Evolutionary conservation across 768 basidiomycete species (phyloP), one percentile per base, ranked within the genome.

Genomic region (Leccinellum albellum): DNA sequence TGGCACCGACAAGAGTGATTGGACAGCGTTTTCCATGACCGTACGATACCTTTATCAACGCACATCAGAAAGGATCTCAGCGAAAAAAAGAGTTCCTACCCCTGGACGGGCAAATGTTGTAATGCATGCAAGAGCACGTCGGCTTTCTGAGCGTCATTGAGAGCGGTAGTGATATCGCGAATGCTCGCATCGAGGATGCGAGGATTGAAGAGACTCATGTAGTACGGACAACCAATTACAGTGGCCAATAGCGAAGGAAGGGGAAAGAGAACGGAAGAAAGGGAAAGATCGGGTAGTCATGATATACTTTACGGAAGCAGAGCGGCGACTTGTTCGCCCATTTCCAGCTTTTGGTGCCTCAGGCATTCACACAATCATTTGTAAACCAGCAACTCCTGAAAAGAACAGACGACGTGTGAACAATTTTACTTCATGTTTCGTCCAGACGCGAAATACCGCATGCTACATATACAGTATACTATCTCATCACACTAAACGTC

Each of bases 141-240:
- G n/a, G 81, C 86, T 69, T 89, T 89, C 67, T 88, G 81, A 61
- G 80, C 79, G 65, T 86, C 81, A 4, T 79, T 76, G 29, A 89
- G 75, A 57, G 78, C 79, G 8, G 74, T 74, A 0, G 81, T 76
- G 21, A 87, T 83, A 64, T 89, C 87, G 51, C 84, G 86, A 64
- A 88, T 85, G 75, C 85, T 83, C 21, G 88, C 88, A 64, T 89
- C 87, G 42, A 89, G 76, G 59, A 89, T 89, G 66, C 84, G 87
- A 3, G 87, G 86, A 68, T 88, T 89, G 75, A 89, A 89, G 58
- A 85, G 75, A 66, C 79, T 79, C 83, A 85, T 85, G 37, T 37
- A 37, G 37, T 37, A 37, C 9, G 37, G 37, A 37, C 37, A 9
- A 40, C 37, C n/a, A n/a, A 40, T n/a, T 48, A 21, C 6, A 20